Evolutionary conservation across 305 asterid genomes (phyloP).

Genomic region (Fraxinus xanthoxyloides): DNA sequence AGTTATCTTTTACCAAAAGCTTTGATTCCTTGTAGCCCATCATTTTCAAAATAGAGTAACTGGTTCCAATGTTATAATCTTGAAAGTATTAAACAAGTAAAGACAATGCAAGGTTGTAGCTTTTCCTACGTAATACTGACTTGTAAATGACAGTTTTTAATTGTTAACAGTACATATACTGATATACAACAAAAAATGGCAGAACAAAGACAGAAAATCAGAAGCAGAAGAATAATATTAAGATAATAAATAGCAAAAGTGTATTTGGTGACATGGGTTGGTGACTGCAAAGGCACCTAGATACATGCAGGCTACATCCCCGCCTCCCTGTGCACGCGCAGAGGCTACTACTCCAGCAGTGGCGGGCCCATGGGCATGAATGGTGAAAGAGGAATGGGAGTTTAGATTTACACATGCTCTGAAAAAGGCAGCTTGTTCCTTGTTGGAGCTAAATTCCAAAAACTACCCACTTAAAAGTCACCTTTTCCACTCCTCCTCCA

Average conservation of each 20-base stretch:
- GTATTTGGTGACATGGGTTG: neutral
- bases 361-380: constrained; percentile 1
- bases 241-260: neutral
- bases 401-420: constrained; percentile 10
- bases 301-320: neutral
- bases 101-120: neutral
- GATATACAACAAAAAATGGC: neutral
- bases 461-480: neutral
- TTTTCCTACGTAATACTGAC: neutral
- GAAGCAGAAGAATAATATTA: neutral
- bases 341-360: no score
- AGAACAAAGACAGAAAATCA: neutral
- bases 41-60: neutral
- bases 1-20: neutral
- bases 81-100: neutral
- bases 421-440: neutral
- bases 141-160: neutral
- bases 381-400: neutral
- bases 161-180: neutral
- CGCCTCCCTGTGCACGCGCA: neutral
- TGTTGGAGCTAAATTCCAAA: constrained; percentile 14
- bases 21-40: neutral
- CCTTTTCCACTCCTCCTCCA: constrained; percentile 1
- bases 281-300: neutral
- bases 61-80: neutral